Evolutionary conservation across 192 early-diverging fungal genomes (phyloP).

Genomic region (Umbelopsis sp.): DNA sequence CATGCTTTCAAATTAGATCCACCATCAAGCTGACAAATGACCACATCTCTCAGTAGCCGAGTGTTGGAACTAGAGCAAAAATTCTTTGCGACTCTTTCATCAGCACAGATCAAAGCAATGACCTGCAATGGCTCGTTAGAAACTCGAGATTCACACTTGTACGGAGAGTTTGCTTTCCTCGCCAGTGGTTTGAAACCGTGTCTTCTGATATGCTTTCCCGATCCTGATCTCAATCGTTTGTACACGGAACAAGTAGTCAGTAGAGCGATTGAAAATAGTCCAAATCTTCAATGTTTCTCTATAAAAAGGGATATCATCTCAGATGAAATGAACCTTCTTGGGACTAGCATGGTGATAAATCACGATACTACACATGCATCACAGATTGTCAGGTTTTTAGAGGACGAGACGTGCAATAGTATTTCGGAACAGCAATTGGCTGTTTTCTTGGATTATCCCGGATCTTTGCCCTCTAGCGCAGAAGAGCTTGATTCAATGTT

Average conservation of each 20-base stretch:
- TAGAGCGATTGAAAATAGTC: background rate
- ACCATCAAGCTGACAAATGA: background rate
- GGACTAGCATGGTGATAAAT: background rate
- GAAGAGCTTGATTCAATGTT: constrained; percentile 5
- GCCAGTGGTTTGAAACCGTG: constrained; percentile 8
- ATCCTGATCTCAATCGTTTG: background rate
- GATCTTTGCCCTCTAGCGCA: background rate
- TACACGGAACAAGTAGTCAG: background rate
- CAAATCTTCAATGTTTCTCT: background rate
- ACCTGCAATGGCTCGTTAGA: constrained; percentile 1
- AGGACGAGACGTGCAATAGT: background rate
- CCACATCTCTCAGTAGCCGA: background rate
- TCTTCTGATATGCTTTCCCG: constrained; percentile 16
- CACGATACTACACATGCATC: background rate
- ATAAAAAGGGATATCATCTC: background rate
- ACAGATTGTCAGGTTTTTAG: background rate
- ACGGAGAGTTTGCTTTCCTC: constrained; percentile 25
- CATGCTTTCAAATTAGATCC: background rate
- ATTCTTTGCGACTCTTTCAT: background rate
- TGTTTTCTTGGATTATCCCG: constrained; percentile 4
- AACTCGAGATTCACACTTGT: background rate
- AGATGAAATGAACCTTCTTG: constrained; percentile 2
- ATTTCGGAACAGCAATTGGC: background rate
- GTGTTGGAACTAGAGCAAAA: background rate
- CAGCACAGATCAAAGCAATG: background rate